Percentiles rank a stretch among this genome's conserved stretches.
phyloP scores from a whole-genome alignment of 169 alveolate species.

The Plasmodium billcollinsi region DNA sequence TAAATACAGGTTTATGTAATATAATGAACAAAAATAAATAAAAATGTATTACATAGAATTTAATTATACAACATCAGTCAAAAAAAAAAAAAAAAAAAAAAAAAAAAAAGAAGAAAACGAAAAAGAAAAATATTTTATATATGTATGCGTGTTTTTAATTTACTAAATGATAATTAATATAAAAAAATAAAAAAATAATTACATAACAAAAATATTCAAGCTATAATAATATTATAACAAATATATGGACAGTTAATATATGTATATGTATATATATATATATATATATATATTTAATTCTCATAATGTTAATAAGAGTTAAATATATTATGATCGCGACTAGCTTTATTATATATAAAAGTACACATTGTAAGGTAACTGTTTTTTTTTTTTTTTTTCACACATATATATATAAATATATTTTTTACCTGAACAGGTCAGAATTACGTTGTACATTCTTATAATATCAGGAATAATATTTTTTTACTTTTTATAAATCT shows the following conservation, averaged over 20 bases:
- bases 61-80: conserved; percentile 16
- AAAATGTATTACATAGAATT: no score
- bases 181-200: no score
- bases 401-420: conserved; percentile 1
- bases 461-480: no score
- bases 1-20: neutral
- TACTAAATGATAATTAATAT: no score
- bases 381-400: conserved; percentile 20
- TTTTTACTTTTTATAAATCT: no score
- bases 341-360: conserved; percentile 15
- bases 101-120: neutral
- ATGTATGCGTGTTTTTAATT: no score
- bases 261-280: conserved; percentile 15
- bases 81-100: conserved; percentile 30
- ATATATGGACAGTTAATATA: neutral
- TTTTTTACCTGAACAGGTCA: conserved; percentile 4
- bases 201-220: no score
- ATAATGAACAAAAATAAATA: conserved; percentile 26
- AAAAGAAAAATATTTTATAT: neutral
- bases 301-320: conserved; percentile 5
- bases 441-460: neutral
- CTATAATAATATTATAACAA: no score
- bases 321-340: conserved; percentile 30
- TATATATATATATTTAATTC: neutral
- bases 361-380: neutral